Percentiles rank a stretch among this genome's conserved stretches.
These are phyloP conservation scores for Isabelozyma pseudorhagii DNA, from an alignment of 805 yeast species.

Conservation along the genomic window DNA sequence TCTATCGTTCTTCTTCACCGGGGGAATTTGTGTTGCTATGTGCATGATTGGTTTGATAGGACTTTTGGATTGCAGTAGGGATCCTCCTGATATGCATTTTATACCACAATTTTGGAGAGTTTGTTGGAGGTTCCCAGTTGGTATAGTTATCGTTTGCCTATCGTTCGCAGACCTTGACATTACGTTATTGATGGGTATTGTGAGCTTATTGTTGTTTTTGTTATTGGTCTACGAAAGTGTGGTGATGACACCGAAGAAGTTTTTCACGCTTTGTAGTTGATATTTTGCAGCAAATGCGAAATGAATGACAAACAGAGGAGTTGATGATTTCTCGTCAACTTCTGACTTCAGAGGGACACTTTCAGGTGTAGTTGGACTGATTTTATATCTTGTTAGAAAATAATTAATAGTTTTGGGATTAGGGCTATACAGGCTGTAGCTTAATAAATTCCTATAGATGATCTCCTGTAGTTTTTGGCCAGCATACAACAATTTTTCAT, in stretches of 20 bases:
- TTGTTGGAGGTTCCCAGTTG: conserved; percentile 39
- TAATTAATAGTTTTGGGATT: too few relatives aligned
- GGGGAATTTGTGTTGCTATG: conserved; percentile 49
- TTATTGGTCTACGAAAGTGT: conserved; percentile 37
- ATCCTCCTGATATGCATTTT: conserved; percentile 26
- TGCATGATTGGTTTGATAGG: conserved; percentile 39
- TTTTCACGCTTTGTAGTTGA: conserved; percentile 2
- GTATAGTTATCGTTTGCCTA: conserved; percentile 34
- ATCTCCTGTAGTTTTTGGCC: too few relatives aligned
- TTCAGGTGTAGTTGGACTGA: too few relatives aligned
- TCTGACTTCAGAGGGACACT: too few relatives aligned
- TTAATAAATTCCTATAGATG: too few relatives aligned
- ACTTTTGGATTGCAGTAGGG: conserved; percentile 42
- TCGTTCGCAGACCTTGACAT: conserved; percentile 43
- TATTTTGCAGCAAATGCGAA: neutral
- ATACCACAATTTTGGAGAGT: conserved; percentile 37
- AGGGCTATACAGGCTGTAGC: too few relatives aligned
- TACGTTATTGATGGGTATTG: conserved; percentile 41
- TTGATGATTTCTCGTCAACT: too few relatives aligned
- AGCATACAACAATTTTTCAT: too few relatives aligned
- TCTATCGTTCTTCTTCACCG: conserved; percentile 48
- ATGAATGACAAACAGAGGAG: too few relatives aligned
- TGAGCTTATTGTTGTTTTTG: conserved; percentile 29
- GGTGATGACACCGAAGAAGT: conserved; percentile 20
- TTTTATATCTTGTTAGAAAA: too few relatives aligned